Evolutionary conservation across 768 basidiomycete species (phyloP).

Genomic region (Amanita brunnescens): DNA sequence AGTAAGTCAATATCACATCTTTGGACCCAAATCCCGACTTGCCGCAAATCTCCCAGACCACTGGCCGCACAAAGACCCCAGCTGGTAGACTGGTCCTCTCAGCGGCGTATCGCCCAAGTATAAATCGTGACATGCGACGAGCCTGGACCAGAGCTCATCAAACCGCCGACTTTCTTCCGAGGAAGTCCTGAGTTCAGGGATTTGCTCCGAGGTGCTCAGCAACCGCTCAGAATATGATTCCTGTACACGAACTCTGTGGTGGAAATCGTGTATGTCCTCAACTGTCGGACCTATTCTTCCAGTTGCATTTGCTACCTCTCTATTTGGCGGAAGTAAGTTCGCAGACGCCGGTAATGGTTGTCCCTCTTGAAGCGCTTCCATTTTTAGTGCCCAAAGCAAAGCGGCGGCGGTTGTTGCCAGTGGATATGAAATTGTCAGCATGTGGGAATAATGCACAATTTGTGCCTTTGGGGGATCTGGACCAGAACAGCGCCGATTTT

Average conservation of each 20-base stretch:
- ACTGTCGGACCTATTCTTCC: constrained; percentile 24
- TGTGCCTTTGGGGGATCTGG: constrained; percentile 23
- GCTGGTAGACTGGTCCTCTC: constrained; percentile 32
- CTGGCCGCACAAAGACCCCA: constrained; percentile 33
- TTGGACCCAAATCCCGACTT: constrained; percentile 12
- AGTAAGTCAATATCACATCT: not conserved
- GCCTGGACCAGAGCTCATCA: constrained; percentile 42
- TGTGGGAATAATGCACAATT: constrained; percentile 32
- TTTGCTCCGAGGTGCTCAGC: not conserved
- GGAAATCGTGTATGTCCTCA: constrained; percentile 33
- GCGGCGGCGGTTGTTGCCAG: constrained; percentile 31
- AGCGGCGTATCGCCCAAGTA: constrained; percentile 26
- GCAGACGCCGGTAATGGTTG: constrained; percentile 16
- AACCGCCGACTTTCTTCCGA: constrained; percentile 22
- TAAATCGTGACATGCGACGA: constrained; percentile 33
- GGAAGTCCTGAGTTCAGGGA: constrained; percentile 8
- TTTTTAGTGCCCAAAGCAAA: constrained; percentile 25
- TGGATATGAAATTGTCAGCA: constrained; percentile 32
- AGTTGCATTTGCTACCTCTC: constrained; percentile 19
- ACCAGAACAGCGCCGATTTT: constrained; percentile 18
- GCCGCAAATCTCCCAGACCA: constrained; percentile 43
- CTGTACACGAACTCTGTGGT: constrained; percentile 23
- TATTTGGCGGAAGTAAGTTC: constrained; percentile 24
- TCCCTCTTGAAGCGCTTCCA: constrained; percentile 27
- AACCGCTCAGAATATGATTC: not conserved